Percentiles rank a stretch among this genome's conserved stretches.
These are phyloP conservation scores for Eucalyptus pauciflora DNA, from an alignment of 345 rosid species.

Conservation along the genomic window DNA sequence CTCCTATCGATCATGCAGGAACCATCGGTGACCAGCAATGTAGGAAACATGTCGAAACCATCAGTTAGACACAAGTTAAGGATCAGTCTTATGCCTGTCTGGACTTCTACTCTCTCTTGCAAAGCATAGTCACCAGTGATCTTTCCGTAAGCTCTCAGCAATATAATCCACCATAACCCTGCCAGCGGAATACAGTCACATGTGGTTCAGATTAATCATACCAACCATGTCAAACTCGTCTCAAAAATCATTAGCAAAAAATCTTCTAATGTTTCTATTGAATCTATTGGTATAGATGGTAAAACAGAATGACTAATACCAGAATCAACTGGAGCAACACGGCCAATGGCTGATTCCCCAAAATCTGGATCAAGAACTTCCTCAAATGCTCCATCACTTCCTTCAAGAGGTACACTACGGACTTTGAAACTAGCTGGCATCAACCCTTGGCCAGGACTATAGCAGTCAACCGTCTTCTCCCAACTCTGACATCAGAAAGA, in stretches of 20 bases:
- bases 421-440: constrained; percentile 99
- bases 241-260: neutral
- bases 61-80: constrained; percentile 72
- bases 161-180: constrained; percentile 95
- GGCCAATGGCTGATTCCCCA: constrained; percentile 96
- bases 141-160: constrained; percentile 91
- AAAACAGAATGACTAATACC: constrained; percentile 20
- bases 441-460: constrained; percentile 93
- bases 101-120: constrained; percentile 96
- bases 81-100: constrained; percentile 83
- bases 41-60: constrained; percentile 97
- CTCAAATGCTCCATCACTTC: constrained; percentile 48
- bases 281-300: neutral
- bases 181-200: neutral
- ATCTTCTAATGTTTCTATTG: neutral
- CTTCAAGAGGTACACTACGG: constrained; percentile 50
- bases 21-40: constrained; percentile 89
- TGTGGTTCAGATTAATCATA: neutral
- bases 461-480: constrained; percentile 98
- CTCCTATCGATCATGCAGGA: constrained; percentile 97
- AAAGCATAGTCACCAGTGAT: constrained; percentile 70
- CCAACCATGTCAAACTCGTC: neutral
- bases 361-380: constrained; percentile 92
- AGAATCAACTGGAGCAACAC: constrained; percentile 96
- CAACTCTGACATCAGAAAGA: constrained; percentile 45